A percentile compares a stretch with the other conserved stretches of the same genome.
Conservation (phyloP, 352 stramenopile genomes). For the Phytophthora citrophthora region DNA sequence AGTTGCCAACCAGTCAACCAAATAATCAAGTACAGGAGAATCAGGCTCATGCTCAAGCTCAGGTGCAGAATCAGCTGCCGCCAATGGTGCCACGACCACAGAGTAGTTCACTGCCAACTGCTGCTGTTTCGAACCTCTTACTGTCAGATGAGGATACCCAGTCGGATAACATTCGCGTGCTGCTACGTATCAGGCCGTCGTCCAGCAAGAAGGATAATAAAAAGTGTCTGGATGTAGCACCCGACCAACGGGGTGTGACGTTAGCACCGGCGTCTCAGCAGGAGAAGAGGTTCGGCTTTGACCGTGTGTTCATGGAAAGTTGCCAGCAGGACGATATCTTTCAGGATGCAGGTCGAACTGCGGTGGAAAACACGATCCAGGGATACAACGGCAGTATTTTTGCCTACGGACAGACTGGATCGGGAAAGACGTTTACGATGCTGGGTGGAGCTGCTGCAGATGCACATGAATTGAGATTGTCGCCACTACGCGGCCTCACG, state of each 20-base stretch:
- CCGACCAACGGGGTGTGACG: slow-evolving; percentile 64
- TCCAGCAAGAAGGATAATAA: slow-evolving; percentile 27
- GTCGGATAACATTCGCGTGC: slow-evolving; percentile 74
- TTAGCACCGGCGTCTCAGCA: slow-evolving; percentile 65
- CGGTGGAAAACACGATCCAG: slow-evolving; percentile 83
- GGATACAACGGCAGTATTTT: slow-evolving; percentile 92
- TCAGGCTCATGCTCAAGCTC: slow-evolving; percentile 1
- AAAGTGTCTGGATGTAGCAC: slow-evolving; percentile 65
- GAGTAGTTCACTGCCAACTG: background rate
- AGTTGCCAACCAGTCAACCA: slow-evolving; percentile 17
- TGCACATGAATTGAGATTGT: slow-evolving; percentile 52
- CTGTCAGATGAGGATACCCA: slow-evolving; percentile 10
- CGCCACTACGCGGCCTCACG: slow-evolving; percentile 73
- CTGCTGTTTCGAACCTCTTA: slow-evolving; percentile 12
- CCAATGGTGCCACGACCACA: background rate
- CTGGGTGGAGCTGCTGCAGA: slow-evolving; percentile 51
- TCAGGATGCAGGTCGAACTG: slow-evolving; percentile 67
- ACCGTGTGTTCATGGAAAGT: slow-evolving; percentile 76
- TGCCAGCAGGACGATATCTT: slow-evolving; percentile 86
- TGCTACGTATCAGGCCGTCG: slow-evolving; percentile 63
- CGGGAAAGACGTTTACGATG: slow-evolving; percentile 92
- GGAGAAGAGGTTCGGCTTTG: slow-evolving; percentile 87
- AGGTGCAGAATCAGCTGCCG: background rate
- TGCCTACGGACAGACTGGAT: slow-evolving; percentile 89
- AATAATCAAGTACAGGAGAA: slow-evolving; percentile 25